A percentile compares a stretch with the other conserved stretches of the same genome.
These are phyloP conservation scores for Vigna reflexopilosa DNA, from an alignment of 306 rosid species.

Conservation along the genomic window DNA sequence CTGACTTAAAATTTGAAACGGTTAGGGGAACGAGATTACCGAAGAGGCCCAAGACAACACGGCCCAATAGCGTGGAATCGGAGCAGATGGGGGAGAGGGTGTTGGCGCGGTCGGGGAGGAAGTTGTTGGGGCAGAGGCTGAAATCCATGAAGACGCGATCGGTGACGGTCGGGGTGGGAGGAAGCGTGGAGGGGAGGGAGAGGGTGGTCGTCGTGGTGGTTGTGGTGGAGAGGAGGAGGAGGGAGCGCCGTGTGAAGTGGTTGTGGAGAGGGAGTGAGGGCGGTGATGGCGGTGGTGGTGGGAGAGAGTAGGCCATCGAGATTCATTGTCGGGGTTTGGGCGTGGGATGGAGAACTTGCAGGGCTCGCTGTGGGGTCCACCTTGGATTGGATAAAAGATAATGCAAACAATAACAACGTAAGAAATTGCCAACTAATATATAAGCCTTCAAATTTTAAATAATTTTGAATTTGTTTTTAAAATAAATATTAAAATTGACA, in stretches of 20 bases:
- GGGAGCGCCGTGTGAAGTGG: slow-evolving; percentile 61
- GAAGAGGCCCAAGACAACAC: slow-evolving; percentile 83
- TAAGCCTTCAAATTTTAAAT: background rate
- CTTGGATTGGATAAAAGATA: background rate
- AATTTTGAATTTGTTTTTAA: too few species aligned
- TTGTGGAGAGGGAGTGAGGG: slow-evolving; percentile 13
- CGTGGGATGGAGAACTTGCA: slow-evolving; percentile 18
- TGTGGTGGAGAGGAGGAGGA: slow-evolving; percentile 41
- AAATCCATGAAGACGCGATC: slow-evolving; percentile 93
- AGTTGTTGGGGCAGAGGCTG: slow-evolving; percentile 81
- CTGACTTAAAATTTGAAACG: slow-evolving; percentile 81
- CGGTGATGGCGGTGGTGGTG: slow-evolving; percentile 41
- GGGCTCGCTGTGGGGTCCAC: slow-evolving; percentile 45
- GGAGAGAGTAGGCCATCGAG: slow-evolving; percentile 57
- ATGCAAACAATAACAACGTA: background rate
- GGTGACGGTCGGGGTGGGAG: slow-evolving; percentile 75
- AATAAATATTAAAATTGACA: too few species aligned
- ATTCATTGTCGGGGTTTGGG: slow-evolving; percentile 4
- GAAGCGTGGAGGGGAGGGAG: slow-evolving; percentile 43
- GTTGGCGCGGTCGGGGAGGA: slow-evolving; percentile 71
- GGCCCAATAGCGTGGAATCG: slow-evolving; percentile 73
- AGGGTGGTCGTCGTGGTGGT: slow-evolving; percentile 48
- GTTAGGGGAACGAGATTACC: slow-evolving; percentile 82
- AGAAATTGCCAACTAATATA: background rate
- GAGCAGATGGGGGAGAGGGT: slow-evolving; percentile 65